Evolutionary conservation across 805 yeast species (phyloP).

Genomic region (Monosporozyma yasuniensis): DNA sequence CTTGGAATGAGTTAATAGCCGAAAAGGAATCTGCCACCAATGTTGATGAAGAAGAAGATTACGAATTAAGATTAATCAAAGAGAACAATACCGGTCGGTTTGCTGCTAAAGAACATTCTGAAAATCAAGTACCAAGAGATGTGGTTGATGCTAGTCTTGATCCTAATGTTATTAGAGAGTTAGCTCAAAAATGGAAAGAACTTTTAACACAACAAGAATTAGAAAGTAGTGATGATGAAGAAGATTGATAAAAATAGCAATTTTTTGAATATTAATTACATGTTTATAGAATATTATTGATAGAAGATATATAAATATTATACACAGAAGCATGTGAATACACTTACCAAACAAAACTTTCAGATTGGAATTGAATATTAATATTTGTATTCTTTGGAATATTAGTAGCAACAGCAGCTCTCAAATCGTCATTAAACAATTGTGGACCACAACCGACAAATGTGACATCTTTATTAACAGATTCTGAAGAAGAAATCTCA

Average conservation of each 20-base stretch:
- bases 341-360: conserved; percentile 28
- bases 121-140: conserved; percentile 86
- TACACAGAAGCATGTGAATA: background rate
- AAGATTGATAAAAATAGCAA: background rate
- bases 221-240: conserved; percentile 12
- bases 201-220: conserved; percentile 24
- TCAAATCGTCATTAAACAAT: conserved; percentile 45
- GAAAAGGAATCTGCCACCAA: conserved; percentile 7
- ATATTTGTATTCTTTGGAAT: conserved; percentile 22
- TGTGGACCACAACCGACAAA: conserved; percentile 60
- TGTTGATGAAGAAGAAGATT: conserved; percentile 25
- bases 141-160: conserved; percentile 75
- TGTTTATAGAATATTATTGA: background rate
- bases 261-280: background rate
- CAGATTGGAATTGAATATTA: conserved; percentile 28
- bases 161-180: conserved; percentile 58
- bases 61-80: conserved; percentile 57
- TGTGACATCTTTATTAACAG: conserved; percentile 38
- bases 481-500: conserved; percentile 27
- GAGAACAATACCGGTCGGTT: conserved; percentile 66
- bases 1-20: conserved; percentile 70
- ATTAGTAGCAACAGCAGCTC: conserved; percentile 39
- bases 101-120: conserved; percentile 74
- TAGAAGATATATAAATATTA: background rate
- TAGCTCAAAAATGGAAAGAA: conserved; percentile 53